A percentile compares a stretch with the other conserved stretches of the same genome.
Evolutionary conservation across 106 monocot genomes (phyloP).

Genomic region (Dactylorhiza incarnata): DNA sequence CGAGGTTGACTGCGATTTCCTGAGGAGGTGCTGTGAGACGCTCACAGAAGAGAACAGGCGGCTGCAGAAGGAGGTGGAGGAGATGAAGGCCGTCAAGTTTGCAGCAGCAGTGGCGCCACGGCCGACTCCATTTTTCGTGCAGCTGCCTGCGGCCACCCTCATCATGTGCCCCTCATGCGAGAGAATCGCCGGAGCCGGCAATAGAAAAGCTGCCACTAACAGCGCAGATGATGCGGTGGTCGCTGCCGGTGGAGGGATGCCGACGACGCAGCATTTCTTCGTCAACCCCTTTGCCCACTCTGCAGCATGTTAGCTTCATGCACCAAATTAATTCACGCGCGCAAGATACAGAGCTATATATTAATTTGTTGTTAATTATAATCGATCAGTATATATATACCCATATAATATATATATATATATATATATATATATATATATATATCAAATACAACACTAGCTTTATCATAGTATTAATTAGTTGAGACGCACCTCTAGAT

Average conservation of each 20-base stretch:
- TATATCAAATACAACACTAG: no score
- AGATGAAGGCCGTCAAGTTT: conserved; percentile 23
- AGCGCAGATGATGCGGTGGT: not conserved
- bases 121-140: conserved; percentile 12
- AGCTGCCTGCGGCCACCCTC: conserved; percentile 24
- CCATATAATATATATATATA: no score
- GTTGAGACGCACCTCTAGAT: no score
- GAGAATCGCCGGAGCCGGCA: conserved; percentile 1
- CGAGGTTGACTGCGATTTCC: conserved; percentile 30
- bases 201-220: not conserved
- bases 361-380: no score
- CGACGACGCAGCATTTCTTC: not conserved
- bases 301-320: conserved; percentile 3
- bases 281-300: conserved; percentile 6
- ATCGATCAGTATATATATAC: no score
- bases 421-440: no score
- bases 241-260: not conserved
- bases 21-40: conserved; percentile 32
- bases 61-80: conserved; percentile 25
- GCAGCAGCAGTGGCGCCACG: not conserved
- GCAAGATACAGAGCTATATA: no score
- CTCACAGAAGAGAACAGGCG: conserved; percentile 28
- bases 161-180: conserved; percentile 27
- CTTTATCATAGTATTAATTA: no score
- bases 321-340: no score